Percentiles rank a stretch among this genome's conserved stretches.
Conservation (phyloP, 441 rosid species). For the California macrophylla region DNA sequence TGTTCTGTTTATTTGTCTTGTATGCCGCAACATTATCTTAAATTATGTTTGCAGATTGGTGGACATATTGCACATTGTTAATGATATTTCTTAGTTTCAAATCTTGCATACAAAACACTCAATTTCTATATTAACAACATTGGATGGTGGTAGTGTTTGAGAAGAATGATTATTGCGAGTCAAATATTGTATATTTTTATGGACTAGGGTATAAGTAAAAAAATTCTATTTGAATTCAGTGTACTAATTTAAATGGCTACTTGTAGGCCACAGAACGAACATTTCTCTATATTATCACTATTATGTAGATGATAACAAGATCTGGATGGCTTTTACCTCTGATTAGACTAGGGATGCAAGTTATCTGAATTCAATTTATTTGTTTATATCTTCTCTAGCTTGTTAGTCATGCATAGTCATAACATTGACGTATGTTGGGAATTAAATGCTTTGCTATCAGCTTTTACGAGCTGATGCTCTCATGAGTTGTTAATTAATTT, state of each 20-base stretch:
- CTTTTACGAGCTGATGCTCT: background rate
- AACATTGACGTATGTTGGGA: background rate
- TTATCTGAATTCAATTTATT: background rate
- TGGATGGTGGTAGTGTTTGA: background rate
- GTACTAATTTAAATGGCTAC: background rate
- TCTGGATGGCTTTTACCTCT: background rate
- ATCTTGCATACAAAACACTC: background rate
- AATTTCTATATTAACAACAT: background rate
- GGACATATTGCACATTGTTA: background rate
- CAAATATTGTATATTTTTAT: background rate
- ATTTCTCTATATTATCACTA: background rate
- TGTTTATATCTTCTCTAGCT: background rate
- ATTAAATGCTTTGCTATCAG: background rate
- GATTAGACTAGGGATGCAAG: background rate
- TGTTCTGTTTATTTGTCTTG: constrained; percentile 5
- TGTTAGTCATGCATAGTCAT: constrained; percentile 3
- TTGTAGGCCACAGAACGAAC: background rate
- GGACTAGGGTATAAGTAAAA: background rate
- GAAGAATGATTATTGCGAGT: background rate
- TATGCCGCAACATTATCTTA: background rate
- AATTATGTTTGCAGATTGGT: background rate
- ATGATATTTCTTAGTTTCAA: background rate
- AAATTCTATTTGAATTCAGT: background rate
- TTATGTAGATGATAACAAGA: background rate
- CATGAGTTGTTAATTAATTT: constrained; percentile 10